Conservation (phyloP, 164 flowering plant genomes). For the Dillenia suffruticosa region DNA sequence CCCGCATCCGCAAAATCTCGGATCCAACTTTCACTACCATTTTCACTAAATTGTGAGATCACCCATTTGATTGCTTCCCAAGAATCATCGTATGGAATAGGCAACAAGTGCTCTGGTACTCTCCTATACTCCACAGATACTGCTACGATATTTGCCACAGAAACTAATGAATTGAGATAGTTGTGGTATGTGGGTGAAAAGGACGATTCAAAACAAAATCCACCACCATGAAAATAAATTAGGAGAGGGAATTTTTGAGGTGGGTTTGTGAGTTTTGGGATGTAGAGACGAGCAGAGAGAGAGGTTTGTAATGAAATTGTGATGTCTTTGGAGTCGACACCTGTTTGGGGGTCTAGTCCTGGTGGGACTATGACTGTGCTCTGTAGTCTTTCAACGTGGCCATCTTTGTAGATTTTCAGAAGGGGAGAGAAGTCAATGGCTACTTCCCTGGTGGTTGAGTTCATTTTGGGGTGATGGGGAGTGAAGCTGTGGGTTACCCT, state of each 20-base stretch:
- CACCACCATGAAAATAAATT: conserved; percentile 43
- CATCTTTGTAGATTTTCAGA: too few relatives aligned
- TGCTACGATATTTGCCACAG: conserved; percentile 19
- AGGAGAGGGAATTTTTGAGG: conserved; percentile 25
- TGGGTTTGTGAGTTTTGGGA: neutral
- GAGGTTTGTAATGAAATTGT: too few relatives aligned
- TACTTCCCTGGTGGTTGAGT: too few relatives aligned
- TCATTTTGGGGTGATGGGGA: too few relatives aligned
- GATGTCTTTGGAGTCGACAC: too few relatives aligned
- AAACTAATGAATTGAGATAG: conserved; percentile 10
- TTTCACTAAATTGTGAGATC: conserved; percentile 12
- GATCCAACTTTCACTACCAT: conserved; percentile 31
- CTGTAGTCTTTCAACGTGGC: too few relatives aligned
- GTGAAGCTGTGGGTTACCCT: too few relatives aligned
- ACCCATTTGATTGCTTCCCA: conserved; percentile 22
- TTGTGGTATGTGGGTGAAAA: conserved; percentile 19
- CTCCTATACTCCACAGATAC: conserved; percentile 29
- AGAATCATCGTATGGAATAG: conserved; percentile 18
- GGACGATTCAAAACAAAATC: conserved; percentile 23
- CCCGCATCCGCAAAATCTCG: conserved; percentile 22
- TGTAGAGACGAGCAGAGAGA: too few relatives aligned
- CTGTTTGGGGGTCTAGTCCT: too few relatives aligned
- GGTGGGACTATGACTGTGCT: too few relatives aligned
- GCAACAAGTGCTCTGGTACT: conserved; percentile 24
- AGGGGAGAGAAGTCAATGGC: too few relatives aligned